Percentiles rank a stretch among this genome's conserved stretches.
phyloP scores from a whole-genome alignment of 192 early-diverging fungal genomes.

The Coemansia interrupta region DNA sequence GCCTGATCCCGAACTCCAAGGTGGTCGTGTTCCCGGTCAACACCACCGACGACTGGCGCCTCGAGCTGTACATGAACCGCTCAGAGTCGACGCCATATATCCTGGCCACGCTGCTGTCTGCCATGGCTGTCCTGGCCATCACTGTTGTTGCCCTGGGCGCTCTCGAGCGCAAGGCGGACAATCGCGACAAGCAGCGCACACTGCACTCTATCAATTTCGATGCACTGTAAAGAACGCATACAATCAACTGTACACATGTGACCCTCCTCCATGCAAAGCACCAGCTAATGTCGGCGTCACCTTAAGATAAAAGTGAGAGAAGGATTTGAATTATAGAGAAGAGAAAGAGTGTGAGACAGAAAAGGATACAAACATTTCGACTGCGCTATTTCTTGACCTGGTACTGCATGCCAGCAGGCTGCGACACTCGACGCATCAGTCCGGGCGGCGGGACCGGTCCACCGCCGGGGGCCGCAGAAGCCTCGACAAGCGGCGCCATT shows the following conservation, averaged over 20 bases:
- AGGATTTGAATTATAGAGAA: no score
- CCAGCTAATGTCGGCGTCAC: no score
- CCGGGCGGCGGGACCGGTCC: background rate
- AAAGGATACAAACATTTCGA: no score
- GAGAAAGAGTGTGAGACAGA: no score
- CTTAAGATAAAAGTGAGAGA: no score
- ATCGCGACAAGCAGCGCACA: conserved; percentile 69
- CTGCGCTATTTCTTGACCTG: no score
- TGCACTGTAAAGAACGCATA: conserved; percentile 57
- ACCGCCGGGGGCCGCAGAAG: background rate
- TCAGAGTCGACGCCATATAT: conserved; percentile 81
- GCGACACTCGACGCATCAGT: no score
- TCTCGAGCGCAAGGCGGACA: conserved; percentile 76
- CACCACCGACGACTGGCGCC: conserved; percentile 59
- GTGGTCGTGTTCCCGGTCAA: conserved; percentile 74
- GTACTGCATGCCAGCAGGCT: no score
- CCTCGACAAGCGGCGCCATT: background rate
- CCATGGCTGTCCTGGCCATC: conserved; percentile 66
- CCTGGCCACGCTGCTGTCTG: conserved; percentile 67
- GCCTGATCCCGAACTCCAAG: conserved; percentile 91
- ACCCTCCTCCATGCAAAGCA: no score
- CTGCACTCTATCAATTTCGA: conserved; percentile 91
- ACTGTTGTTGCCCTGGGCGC: conserved; percentile 69
- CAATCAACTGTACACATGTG: no score
- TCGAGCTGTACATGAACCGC: conserved; percentile 87